These are phyloP conservation scores for Aspergillus funiculosus DNA, from an alignment of 495 filamentous ascomycete species.

Conservation along the genomic window DNA sequence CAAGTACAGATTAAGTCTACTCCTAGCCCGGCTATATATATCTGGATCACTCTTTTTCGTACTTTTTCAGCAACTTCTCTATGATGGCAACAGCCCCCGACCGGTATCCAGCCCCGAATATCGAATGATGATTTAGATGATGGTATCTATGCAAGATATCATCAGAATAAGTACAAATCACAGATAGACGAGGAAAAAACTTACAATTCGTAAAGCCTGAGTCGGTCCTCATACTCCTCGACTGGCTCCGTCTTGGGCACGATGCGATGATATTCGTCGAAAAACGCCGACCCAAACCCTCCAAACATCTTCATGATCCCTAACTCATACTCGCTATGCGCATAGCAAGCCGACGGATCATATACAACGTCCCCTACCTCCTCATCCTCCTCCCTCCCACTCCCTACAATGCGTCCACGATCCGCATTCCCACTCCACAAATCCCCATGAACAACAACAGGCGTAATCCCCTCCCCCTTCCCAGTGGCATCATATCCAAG, in stretches of 20 bases:
- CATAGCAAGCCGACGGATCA: constrained; percentile 74
- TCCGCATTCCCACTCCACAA: constrained; percentile 84
- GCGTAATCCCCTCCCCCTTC: constrained; percentile 48
- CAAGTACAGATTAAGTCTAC: too few species aligned
- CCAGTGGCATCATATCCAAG: constrained; percentile 48
- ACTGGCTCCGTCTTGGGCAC: constrained; percentile 75
- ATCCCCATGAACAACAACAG: constrained; percentile 85
- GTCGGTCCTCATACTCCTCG: constrained; percentile 77
- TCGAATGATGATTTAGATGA: constrained; percentile 79
- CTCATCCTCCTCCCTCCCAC: constrained; percentile 26
- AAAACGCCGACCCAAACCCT: constrained; percentile 68
- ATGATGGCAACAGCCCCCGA: constrained; percentile 69
- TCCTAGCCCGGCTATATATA: constrained; percentile 1
- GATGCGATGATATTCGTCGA: constrained; percentile 67
- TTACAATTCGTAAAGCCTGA: constrained; percentile 75
- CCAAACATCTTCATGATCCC: constrained; percentile 98
- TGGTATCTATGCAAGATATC: constrained; percentile 58
- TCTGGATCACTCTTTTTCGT: constrained; percentile 42
- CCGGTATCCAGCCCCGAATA: constrained; percentile 76
- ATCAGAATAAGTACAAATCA: not conserved
- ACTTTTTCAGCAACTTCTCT: constrained; percentile 63
- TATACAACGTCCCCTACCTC: constrained; percentile 73
- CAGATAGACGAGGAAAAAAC: constrained; percentile 27
- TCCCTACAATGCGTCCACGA: constrained; percentile 54
- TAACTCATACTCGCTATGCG: constrained; percentile 82